Evolutionary conservation across 192 early-diverging fungal species (phyloP).

Genomic region (Gigaspora rosea): DNA sequence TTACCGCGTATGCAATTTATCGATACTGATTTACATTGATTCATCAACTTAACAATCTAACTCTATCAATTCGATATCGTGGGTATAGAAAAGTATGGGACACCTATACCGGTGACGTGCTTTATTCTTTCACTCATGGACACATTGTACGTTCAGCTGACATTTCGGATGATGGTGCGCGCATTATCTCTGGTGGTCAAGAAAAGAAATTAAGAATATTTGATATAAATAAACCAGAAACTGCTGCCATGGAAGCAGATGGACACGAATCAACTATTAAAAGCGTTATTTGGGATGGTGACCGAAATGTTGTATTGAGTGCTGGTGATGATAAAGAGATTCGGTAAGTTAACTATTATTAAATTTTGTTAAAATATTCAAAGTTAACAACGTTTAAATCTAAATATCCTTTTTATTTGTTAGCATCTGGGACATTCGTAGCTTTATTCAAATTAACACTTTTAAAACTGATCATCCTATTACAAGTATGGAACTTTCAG

Average conservation of each 20-base stretch:
- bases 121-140: conserved; percentile 70
- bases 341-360: conserved; percentile 33
- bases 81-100: conserved; percentile 77
- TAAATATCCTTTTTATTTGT: neutral
- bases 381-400: neutral
- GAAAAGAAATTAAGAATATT: conserved; percentile 84
- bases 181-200: conserved; percentile 78
- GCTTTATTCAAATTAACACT: conserved; percentile 58
- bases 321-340: conserved; percentile 63
- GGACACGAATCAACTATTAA: conserved; percentile 63
- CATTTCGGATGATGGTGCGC: conserved; percentile 68
- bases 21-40: neutral
- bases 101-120: conserved; percentile 72
- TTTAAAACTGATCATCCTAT: conserved; percentile 67
- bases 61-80: neutral
- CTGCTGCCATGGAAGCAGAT: conserved; percentile 47
- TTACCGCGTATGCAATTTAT: conserved; percentile 66
- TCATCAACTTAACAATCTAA: neutral
- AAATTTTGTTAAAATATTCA: neutral
- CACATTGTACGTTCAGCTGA: conserved; percentile 88
- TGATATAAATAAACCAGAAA: conserved; percentile 64
- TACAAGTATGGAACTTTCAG: conserved; percentile 73
- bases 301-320: conserved; percentile 56
- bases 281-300: conserved; percentile 63
- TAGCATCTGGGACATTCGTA: conserved; percentile 75